Evolutionary conservation across 106 monocot species (phyloP).

Genomic region (Dendrobium nobile): DNA sequence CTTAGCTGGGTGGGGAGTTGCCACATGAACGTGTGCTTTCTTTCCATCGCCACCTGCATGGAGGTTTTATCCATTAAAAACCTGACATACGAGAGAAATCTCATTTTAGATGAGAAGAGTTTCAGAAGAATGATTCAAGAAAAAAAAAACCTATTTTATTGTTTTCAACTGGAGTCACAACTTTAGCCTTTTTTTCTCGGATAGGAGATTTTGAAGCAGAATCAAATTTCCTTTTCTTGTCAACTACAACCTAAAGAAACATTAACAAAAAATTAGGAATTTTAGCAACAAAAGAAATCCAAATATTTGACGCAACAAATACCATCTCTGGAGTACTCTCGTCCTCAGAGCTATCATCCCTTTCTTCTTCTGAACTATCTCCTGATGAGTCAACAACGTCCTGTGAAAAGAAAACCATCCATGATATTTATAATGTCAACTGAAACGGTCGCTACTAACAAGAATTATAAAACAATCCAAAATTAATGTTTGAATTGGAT

Average conservation of each 20-base stretch:
- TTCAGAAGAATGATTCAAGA: background rate
- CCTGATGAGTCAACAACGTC: constrained; percentile 30
- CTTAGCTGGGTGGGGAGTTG: constrained; percentile 67
- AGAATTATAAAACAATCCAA: background rate
- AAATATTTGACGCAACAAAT: no score
- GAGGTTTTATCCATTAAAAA: no score
- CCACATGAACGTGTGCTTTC: constrained; percentile 34
- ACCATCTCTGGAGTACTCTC: constrained; percentile 40
- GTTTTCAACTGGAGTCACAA: constrained; percentile 29
- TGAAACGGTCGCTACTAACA: background rate
- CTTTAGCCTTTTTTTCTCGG: constrained; percentile 58
- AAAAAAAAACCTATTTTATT: constrained; percentile 34
- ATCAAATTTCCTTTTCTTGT: constrained; percentile 42
- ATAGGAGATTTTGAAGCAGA: constrained; percentile 32
- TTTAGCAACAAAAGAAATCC: no score
- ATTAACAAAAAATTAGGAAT: no score
- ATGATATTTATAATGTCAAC: background rate
- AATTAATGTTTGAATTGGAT: background rate
- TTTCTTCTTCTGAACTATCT: constrained; percentile 41
- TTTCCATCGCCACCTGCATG: constrained; percentile 24
- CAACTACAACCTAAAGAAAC: no score
- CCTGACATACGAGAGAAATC: no score
- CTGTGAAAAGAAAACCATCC: constrained; percentile 15
- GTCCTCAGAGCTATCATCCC: constrained; percentile 36
- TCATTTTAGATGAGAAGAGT: no score